phyloP scores from a whole-genome alignment of 257 asterid genomes.

The Gardenia jasminoides region DNA sequence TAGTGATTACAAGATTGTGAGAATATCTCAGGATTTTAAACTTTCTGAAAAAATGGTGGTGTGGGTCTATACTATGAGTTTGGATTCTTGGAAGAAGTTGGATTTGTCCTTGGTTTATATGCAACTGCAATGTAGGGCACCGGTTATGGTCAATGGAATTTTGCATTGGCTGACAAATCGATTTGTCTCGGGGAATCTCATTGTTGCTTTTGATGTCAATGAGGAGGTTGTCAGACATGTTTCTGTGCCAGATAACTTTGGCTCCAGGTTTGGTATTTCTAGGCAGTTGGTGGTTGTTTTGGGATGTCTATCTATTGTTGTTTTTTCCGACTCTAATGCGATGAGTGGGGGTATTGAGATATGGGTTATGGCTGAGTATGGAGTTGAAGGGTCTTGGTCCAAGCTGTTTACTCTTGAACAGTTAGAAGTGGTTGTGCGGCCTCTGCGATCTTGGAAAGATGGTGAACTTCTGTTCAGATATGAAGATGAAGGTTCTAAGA shows the following conservation, averaged over 20 bases:
- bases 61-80: no score
- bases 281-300: not conserved
- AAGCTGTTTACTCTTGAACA: not conserved
- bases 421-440: not conserved
- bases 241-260: not conserved
- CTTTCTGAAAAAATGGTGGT: no score
- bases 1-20: no score
- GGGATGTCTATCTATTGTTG: not conserved
- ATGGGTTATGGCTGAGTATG: not conserved
- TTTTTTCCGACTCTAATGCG: not conserved
- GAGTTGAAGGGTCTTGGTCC: slow-evolving; percentile 1
- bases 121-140: not conserved
- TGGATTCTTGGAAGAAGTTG: slow-evolving; percentile 4
- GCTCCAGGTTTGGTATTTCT: not conserved
- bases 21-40: no score
- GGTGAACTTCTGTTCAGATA: not conserved
- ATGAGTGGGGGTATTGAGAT: not conserved
- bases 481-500: not conserved
- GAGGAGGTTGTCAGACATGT: not conserved
- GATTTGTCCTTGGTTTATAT: not conserved
- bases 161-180: slow-evolving; percentile 7
- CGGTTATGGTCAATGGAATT: not conserved
- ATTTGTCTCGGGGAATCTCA: not conserved
- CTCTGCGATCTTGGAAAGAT: not conserved
- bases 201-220: slow-evolving; percentile 4